Conservation (phyloP, 495 filamentous ascomycete genomes). For the Hypoxylon lienhwacheense region DNA sequence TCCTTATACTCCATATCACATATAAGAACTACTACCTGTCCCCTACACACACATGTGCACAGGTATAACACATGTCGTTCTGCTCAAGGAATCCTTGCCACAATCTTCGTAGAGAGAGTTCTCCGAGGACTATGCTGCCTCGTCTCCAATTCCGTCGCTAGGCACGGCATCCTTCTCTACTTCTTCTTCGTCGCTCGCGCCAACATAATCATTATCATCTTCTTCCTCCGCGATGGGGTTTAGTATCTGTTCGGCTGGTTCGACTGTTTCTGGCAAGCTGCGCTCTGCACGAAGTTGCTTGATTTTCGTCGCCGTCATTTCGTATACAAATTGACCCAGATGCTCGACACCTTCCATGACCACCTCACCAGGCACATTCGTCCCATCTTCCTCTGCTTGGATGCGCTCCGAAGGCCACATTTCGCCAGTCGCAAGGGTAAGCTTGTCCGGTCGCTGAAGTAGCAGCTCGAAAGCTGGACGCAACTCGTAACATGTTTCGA, state of each 20-base stretch:
- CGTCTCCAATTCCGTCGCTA: slow-evolving; percentile 1
- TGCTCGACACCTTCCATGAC: slow-evolving; percentile 92
- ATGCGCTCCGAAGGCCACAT: slow-evolving; percentile 73
- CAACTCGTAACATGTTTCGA: slow-evolving; percentile 86
- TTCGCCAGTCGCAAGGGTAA: slow-evolving; percentile 80
- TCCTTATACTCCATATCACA: slow-evolving; percentile 5
- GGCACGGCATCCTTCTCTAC: slow-evolving; percentile 26
- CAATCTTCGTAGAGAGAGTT: not conserved
- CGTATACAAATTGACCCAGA: slow-evolving; percentile 93
- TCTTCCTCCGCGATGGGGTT: slow-evolving; percentile 45
- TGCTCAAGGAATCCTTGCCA: not conserved
- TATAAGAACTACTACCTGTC: too few species aligned
- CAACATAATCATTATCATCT: slow-evolving; percentile 40
- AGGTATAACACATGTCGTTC: slow-evolving; percentile 9
- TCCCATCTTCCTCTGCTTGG: slow-evolving; percentile 60
- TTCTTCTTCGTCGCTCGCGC: slow-evolving; percentile 49
- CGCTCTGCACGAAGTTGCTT: slow-evolving; percentile 51
- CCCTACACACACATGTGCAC: too few species aligned
- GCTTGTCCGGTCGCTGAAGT: slow-evolving; percentile 72
- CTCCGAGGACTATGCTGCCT: slow-evolving; percentile 12
- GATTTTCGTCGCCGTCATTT: slow-evolving; percentile 90
- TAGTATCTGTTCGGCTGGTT: slow-evolving; percentile 13
- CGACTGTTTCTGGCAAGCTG: slow-evolving; percentile 36
- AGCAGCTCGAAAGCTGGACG: slow-evolving; percentile 77
- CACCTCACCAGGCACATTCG: slow-evolving; percentile 50